Evolutionary conservation across 768 basidiomycete genomes (phyloP), one percentile per base, ranked within the genome.

Genomic region (Pleurotus pulmonarius): DNA sequence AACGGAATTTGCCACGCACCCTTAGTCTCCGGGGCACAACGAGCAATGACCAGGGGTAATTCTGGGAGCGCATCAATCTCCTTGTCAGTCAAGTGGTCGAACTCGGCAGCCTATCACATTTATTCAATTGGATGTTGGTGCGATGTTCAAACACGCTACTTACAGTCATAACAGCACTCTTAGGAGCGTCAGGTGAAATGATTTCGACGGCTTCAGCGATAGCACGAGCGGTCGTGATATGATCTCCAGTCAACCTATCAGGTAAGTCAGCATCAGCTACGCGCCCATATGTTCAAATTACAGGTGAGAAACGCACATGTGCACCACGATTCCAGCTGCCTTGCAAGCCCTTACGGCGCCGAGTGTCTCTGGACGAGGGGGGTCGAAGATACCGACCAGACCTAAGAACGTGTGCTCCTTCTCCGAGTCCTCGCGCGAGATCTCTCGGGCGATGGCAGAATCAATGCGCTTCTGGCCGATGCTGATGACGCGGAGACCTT

Each of bases 1-100:
- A n/a, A n/a, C n/a, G n/a, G n/a, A n/a, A n/a, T n/a, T n/a, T n/a
- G n/a, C n/a, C 8, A 18, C 51, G 46, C 25, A 72, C 70, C 70
- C 67, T 81, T 80, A 22, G 78, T 80, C 60, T 78, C 73, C 0
- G 80, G 82, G 0, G 80, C 80, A 63, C 83, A 84, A 25, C 83
- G 77, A 48, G 83, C 83, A 57, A 86, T 77, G 51, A 84, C 83
- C 15, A 83, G 72, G 0, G 83, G 83, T 2, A 85, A 70, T 57
- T 83, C 82, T 1, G 73, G 73, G 4, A 76, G 67, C 0, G 66
- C 70, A 48, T 75, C 74, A 53, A 85, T 76, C 64, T 85, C 74
- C 38, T 75, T 73, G 51, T 84, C 80, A 0, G 75, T 72, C 11
- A 85, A 68, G 38, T 71, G 75, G 65, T 84, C 81, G 60, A 84